Evolutionary conservation across 208 protist genomes (phyloP).

Genomic region (Wallacemonas sp.): DNA sequence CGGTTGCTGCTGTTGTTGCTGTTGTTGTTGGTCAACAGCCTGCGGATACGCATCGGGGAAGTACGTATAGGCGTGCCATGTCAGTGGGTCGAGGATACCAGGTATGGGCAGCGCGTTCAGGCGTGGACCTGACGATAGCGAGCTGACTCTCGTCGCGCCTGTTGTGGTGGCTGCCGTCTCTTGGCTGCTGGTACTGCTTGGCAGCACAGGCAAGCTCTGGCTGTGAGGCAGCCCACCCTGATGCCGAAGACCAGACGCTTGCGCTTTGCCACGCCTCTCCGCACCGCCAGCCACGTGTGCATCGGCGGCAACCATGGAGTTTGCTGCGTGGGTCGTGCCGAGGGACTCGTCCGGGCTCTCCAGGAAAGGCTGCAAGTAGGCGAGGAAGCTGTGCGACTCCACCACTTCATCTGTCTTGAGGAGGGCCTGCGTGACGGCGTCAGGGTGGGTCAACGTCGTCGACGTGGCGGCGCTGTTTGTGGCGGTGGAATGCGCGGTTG

Average conservation of each 20-base stretch:
- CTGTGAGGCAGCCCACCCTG: constrained; percentile 5
- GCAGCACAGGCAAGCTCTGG: constrained; percentile 12
- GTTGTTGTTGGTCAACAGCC: not conserved
- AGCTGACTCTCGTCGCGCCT: no score
- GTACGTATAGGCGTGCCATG: constrained; percentile 41
- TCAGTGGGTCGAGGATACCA: constrained; percentile 29
- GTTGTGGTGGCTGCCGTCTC: no score
- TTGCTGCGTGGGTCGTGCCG: no score
- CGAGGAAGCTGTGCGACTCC: constrained; percentile 13
- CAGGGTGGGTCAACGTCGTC: not conserved
- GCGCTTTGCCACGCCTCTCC: not conserved
- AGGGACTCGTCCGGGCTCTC: no score
- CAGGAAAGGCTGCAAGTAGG: constrained; percentile 13
- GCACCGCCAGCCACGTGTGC: no score
- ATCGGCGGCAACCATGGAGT: no score
- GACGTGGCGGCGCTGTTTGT: not conserved
- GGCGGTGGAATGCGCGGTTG: no score
- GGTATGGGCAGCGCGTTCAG: not conserved
- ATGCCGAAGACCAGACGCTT: not conserved
- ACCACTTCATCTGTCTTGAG: constrained; percentile 6
- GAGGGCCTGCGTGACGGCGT: not conserved
- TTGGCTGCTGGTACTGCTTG: no score
- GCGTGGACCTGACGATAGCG: no score
- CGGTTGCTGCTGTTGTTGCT: not conserved
- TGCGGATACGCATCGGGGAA: constrained; percentile 39